These are phyloP conservation scores for Pseudisothecium myosuroides DNA, from an alignment of 225 moss, liverwort and hornwort species.

Conservation along the genomic window DNA sequence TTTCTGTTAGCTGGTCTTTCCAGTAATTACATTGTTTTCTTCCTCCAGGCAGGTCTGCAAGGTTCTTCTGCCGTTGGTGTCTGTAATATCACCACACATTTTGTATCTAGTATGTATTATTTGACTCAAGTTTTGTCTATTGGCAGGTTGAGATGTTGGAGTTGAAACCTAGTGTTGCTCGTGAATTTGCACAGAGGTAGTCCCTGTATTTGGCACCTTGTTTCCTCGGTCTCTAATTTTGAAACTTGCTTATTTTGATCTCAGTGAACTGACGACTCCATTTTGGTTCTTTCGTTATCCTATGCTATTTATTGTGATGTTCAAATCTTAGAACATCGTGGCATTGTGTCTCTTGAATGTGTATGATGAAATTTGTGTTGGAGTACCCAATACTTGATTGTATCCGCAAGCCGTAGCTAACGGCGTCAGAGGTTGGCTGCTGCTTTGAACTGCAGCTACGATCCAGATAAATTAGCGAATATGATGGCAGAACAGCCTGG, in stretches of 20 bases:
- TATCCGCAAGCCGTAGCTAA: background rate
- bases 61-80: background rate
- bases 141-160: slow-evolving; percentile 73
- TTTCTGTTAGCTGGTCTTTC: background rate
- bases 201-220: background rate
- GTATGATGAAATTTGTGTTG: background rate
- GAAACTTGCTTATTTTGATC: background rate
- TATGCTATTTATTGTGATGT: background rate
- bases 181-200: slow-evolving; percentile 59
- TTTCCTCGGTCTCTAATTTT: background rate
- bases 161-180: slow-evolving; percentile 53
- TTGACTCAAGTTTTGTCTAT: background rate
- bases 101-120: background rate
- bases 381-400: background rate
- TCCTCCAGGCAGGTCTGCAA: background rate
- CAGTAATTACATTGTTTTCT: background rate
- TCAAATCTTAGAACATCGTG: background rate
- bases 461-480: slow-evolving; percentile 55
- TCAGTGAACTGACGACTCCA: background rate
- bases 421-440: background rate
- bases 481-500: slow-evolving; percentile 59
- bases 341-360: background rate
- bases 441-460: slow-evolving; percentile 34
- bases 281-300: background rate
- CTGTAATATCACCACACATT: background rate